Base-by-base conservation (phyloP, 352 stramenopile species). In the Pythium graminicola region DNA sequence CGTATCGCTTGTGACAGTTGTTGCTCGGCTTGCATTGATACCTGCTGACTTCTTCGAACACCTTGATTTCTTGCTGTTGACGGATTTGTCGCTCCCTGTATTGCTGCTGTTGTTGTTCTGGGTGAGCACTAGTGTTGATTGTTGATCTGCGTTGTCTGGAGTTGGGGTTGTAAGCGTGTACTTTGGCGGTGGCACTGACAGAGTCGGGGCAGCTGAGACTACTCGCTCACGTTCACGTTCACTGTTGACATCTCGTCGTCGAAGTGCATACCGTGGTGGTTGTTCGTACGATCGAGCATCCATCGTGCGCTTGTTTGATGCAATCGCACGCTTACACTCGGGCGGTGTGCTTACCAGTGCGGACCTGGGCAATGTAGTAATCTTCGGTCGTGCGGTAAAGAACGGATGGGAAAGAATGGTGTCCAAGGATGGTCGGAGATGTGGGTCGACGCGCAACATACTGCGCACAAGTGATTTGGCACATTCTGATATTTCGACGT, bases 341-440 rank as follows among this genome's bases (percentile, higher is more conserved):
- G 78, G 80, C 6, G 83, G 83, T 2, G 83, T 92, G 53, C 87
- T 70, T 1, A 91, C 45, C 40, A 94, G 54, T 9, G 83, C 79
- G 3, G 76, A 81, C 29, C 62, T 68, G 4, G 85, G 75, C 14
- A 95, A 39, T 6, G 68, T 65, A n/a, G 55, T 57, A 13, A 80
- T 73, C 11, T 83, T 67, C 7, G 76, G 69, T 20, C 85, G 69
- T 31, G 87, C 72, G 9, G 60, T 47, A 13, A 95, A 72, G 49
- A 94, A 95, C 22, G 81, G 67, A 41, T 95, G 85, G 24, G 71
- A 69, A 3, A 90, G 65, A 56, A 96, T 92, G 13, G 75, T 71
- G n/a, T 75, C 61, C 2, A 95, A 54, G 14, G 85, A 88, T 38
- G 82, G 84, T 39, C 83, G 69, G 36, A 76, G 54, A 8, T 71